A percentile compares a stretch with the other conserved stretches of the same genome.
Conservation (phyloP, 2,329 filamentous ascomycete species). For the Scedosporium aurantiacum region DNA sequence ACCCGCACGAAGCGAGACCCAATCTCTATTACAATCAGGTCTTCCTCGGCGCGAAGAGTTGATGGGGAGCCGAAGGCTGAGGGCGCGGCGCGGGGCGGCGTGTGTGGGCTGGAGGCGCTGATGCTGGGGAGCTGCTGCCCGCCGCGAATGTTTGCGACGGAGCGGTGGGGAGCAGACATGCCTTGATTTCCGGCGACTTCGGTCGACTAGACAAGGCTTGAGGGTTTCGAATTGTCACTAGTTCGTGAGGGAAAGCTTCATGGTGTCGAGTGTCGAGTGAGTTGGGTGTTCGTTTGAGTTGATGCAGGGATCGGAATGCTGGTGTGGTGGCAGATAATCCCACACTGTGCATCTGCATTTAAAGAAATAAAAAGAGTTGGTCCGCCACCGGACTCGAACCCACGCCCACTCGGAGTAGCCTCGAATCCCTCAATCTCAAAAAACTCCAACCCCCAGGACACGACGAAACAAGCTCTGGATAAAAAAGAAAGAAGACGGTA, state of each 20-base stretch:
- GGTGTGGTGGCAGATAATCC: background rate
- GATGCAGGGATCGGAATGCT: background rate
- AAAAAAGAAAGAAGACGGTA: too few relatives aligned
- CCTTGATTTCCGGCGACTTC: background rate
- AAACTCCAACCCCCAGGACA: too few relatives aligned
- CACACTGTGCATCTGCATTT: background rate
- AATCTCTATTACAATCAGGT: constrained; percentile 71
- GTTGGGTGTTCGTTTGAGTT: background rate
- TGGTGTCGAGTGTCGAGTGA: background rate
- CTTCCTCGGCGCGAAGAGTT: constrained; percentile 65
- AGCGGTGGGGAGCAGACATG: constrained; percentile 6
- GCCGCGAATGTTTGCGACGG: constrained; percentile 44
- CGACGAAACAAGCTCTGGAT: too few relatives aligned
- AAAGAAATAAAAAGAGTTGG: too few relatives aligned
- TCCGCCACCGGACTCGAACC: too few relatives aligned
- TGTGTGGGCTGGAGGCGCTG: constrained; percentile 38
- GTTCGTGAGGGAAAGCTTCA: background rate
- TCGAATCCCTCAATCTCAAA: too few relatives aligned
- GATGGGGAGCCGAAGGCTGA: constrained; percentile 48
- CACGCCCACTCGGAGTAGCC: too few relatives aligned
- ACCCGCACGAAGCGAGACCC: constrained; percentile 68
- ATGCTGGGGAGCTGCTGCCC: constrained; percentile 20
- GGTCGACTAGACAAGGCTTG: background rate
- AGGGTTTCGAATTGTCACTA: background rate
- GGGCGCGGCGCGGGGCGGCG: constrained; percentile 40